phyloP scores from a whole-genome alignment of 805 yeast species.

The Starmerella lactis-condensi region DNA sequence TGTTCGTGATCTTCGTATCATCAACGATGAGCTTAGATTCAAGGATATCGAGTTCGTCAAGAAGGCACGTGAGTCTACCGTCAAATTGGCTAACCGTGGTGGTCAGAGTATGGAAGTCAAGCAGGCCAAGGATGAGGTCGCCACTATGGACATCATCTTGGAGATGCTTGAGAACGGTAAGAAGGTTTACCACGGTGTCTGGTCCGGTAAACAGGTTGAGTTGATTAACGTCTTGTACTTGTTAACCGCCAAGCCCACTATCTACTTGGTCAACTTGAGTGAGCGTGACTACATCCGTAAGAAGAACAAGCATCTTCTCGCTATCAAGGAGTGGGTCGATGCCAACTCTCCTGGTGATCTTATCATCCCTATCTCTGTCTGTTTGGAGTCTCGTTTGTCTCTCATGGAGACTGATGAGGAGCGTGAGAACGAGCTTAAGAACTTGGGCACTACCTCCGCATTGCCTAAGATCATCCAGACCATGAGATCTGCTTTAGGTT shows the following conservation, averaged over 20 bases:
- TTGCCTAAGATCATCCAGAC: conserved; percentile 69
- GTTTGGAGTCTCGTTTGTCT: conserved; percentile 79
- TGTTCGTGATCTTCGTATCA: conserved; percentile 80
- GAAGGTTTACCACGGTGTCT: conserved; percentile 68
- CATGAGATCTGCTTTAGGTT: conserved; percentile 71
- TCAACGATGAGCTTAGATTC: conserved; percentile 76
- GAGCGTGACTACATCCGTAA: conserved; percentile 76
- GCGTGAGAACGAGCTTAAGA: conserved; percentile 57
- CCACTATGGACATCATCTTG: conserved; percentile 54
- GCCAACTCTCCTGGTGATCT: conserved; percentile 71
- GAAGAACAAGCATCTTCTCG: conserved; percentile 68
- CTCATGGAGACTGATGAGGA: conserved; percentile 72
- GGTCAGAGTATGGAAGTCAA: conserved; percentile 80
- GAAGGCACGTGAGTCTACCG: conserved; percentile 61
- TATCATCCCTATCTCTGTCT: conserved; percentile 84
- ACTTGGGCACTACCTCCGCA: conserved; percentile 54
- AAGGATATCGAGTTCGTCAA: conserved; percentile 91
- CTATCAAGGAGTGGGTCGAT: conserved; percentile 82
- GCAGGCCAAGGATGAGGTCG: conserved; percentile 70
- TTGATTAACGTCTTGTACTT: conserved; percentile 68
- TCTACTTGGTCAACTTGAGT: conserved; percentile 75
- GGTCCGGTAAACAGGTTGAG: conserved; percentile 87
- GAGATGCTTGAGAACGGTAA: conserved; percentile 63
- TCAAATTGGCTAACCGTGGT: conserved; percentile 67
- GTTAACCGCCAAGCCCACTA: conserved; percentile 88